phyloP scores from a whole-genome alignment of 805 yeast genomes.

The Metschnikowia picachoensis region DNA sequence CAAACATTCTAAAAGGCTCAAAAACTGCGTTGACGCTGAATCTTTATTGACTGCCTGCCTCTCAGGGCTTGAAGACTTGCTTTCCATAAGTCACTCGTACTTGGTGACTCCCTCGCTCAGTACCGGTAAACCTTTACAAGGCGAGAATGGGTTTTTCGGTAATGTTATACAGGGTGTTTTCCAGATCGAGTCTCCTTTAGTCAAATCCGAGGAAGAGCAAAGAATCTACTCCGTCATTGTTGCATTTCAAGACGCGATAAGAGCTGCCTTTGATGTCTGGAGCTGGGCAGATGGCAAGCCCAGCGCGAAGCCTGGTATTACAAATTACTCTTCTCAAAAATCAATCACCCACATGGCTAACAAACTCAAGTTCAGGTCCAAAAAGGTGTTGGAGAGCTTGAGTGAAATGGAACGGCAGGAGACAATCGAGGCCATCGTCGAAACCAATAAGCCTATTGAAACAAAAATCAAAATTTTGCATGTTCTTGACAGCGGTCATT shows the following conservation, averaged over 20 bases:
- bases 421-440: slow-evolving; percentile 62
- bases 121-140: slow-evolving; percentile 7
- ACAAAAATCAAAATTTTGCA: slow-evolving; percentile 57
- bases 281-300: slow-evolving; percentile 51
- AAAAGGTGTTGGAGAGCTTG: slow-evolving; percentile 59
- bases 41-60: slow-evolving; percentile 42
- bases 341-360: slow-evolving; percentile 42
- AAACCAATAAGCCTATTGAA: slow-evolving; percentile 22
- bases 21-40: slow-evolving; percentile 33
- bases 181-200: slow-evolving; percentile 61
- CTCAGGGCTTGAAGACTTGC: slow-evolving; percentile 64
- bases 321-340: slow-evolving; percentile 17
- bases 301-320: neutral
- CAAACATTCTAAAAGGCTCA: slow-evolving; percentile 14
- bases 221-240: slow-evolving; percentile 55
- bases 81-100: slow-evolving; percentile 56
- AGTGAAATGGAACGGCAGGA: slow-evolving; percentile 70
- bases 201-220: slow-evolving; percentile 46
- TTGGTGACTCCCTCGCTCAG: slow-evolving; percentile 34
- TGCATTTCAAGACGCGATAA: slow-evolving; percentile 59
- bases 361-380: slow-evolving; percentile 65
- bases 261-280: slow-evolving; percentile 64
- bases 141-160: slow-evolving; percentile 56
- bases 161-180: slow-evolving; percentile 76
- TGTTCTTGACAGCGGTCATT: slow-evolving; percentile 79